Base-by-base conservation (phyloP, 192 early-diverging fungal genomes). In the Gamsiella multidivaricata region DNA sequence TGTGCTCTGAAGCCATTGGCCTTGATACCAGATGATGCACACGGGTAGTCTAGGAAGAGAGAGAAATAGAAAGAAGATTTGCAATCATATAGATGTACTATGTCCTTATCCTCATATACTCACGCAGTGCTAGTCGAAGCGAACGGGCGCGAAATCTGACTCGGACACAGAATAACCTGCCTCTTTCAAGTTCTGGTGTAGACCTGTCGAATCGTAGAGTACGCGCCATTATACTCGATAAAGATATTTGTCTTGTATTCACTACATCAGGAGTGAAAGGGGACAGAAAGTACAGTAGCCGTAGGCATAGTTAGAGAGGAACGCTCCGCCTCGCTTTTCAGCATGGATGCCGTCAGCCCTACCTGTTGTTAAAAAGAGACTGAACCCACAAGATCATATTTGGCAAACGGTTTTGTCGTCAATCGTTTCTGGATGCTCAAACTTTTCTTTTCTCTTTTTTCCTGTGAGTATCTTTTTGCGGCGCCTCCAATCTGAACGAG, bases 371-470 rank as follows among this genome's bases (percentile, higher is more conserved):
- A n/a, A n/a, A n/a, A n/a, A n/a, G n/a, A n/a, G n/a, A n/a, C n/a
- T n/a, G n/a, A n/a, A n/a, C n/a, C n/a, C n/a, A n/a, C n/a, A n/a
- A n/a, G n/a, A n/a, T n/a, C n/a, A n/a, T n/a, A n/a, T n/a, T n/a
- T n/a, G n/a, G n/a, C n/a, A n/a, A n/a, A n/a, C n/a, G n/a, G n/a
- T n/a, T n/a, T n/a, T n/a, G n/a, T n/a, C n/a, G n/a, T n/a, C n/a
- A n/a, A n/a, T n/a, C n/a, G n/a, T n/a, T n/a, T 57, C 55, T 5
- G 55, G 26, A 17, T 57, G 55, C 36, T 57, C 55, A 57, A 41
- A 57, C 55, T 22, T 57, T 57, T 41, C 39, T 57, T 10, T 36
- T 36, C 55, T 39, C 39, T 7, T 39, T 20, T 32, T 39, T 57
- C 55, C 39, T 57, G 36, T 39, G n/a, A 5, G 32, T 32, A 14